These are phyloP conservation scores for Rhodomyrtus psidioides DNA, from an alignment of 441 rosid species.

Conservation along the genomic window DNA sequence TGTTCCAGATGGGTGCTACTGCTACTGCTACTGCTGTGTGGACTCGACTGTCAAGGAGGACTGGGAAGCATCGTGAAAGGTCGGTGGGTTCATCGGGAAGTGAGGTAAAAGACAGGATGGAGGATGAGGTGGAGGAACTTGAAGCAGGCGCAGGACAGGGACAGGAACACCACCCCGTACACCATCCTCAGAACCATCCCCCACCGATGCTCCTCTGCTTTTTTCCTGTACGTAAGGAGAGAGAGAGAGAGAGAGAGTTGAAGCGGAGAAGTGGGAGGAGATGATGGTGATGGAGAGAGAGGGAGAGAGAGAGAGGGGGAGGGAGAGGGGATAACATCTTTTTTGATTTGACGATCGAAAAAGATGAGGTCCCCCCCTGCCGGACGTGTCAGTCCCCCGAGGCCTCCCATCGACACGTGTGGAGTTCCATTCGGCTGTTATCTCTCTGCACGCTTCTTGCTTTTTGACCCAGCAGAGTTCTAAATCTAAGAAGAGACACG, in stretches of 20 bases:
- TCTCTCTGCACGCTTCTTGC: not conserved
- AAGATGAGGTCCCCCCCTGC: not conserved
- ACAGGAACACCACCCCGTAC: not conserved
- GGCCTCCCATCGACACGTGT: not conserved
- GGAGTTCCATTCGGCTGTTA: not conserved
- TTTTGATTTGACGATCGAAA: not conserved
- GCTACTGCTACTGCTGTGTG: not conserved
- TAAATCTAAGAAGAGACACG: not conserved
- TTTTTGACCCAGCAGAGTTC: not conserved
- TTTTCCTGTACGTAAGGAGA: not conserved
- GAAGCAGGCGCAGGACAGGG: not conserved
- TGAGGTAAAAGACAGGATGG: not conserved
- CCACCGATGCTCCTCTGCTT: not conserved
- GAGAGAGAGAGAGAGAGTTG: not conserved
- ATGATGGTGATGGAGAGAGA: not conserved
- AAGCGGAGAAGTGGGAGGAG: not conserved
- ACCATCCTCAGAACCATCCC: not conserved
- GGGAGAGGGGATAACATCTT: not conserved
- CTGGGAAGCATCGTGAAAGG: not conserved
- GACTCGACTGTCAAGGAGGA: not conserved
- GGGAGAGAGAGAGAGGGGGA: not conserved
- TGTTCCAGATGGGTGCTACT: not conserved
- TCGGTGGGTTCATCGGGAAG: not conserved
- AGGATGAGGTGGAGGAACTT: not conserved
- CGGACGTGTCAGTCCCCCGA: not conserved